Evolutionary conservation across 176 grass and related monocot genomes (phyloP), one percentile per base, ranked within the genome.

Genomic region (Chloris gayana): DNA sequence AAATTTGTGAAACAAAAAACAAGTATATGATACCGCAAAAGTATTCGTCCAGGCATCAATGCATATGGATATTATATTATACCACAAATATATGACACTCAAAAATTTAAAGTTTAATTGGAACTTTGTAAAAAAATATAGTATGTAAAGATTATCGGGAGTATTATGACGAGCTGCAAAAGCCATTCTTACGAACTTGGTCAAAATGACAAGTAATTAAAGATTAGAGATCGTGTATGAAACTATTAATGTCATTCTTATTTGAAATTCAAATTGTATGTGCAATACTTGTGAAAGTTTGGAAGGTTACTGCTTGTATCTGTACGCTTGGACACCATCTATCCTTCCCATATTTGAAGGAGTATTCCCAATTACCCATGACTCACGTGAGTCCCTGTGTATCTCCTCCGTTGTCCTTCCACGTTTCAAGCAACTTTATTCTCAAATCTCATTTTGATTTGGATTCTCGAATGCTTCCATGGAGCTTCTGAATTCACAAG

Each of bases 401-500:
- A 10, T 75, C 34, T 25, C 41, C 41, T 37, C 34, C 29, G 17
- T 25, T 25, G 6, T 7, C 7, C 17, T 70, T 70, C 68, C 42
- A 72, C 19, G 69, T 72, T 49, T 31, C 69, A 21, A 72, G 3
- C 14, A 27, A 14, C 7, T 27, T 49, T 47, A 47, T 30, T 29
- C 13, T 35, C 14, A 77, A 22, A 78, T 29, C 53, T 25, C 62
- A 34, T 63, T 78, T 19, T 24, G 25, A 71, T 25, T 12, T 33
- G n/a, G 26, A 56, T 45, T 63, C 39, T 68, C 32, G 11, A 29
- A 56, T 45, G 72, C 53, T 68, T 68, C 47, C 32, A 70, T 56
- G 44, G 73, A 11, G 26, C 31, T 82, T 77, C 67, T 57, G 79
- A 77, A n/a, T 32, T 25, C 4, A 51, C 25, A 35, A 14, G 11